Evolutionary conservation across 2,329 filamentous ascomycete species (phyloP).

Genomic region (Sarocladiaceae sp.): DNA sequence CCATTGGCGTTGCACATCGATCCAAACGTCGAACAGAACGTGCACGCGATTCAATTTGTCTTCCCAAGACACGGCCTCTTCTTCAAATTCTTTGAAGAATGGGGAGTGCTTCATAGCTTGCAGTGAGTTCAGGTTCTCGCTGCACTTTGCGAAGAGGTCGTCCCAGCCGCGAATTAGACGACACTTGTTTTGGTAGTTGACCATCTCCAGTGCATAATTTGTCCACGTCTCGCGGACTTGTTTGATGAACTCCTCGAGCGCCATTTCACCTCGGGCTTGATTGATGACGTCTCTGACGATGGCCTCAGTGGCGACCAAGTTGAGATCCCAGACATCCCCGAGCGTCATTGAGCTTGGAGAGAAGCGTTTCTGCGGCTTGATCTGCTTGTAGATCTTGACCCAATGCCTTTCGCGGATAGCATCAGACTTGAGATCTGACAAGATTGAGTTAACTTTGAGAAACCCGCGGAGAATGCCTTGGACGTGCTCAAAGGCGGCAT

Average conservation of each 20-base stretch:
- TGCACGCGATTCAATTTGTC: constrained; percentile 97
- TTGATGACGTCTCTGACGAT: constrained; percentile 90
- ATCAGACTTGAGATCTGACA: constrained; percentile 91
- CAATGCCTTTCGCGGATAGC: constrained; percentile 95
- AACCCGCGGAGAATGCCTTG: constrained; percentile 85
- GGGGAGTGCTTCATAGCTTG: constrained; percentile 99
- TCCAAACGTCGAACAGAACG: constrained; percentile 98
- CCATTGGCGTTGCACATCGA: constrained; percentile 99
- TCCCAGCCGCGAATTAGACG: constrained; percentile 97
- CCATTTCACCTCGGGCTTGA: constrained; percentile 97
- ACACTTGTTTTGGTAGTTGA: constrained; percentile 97
- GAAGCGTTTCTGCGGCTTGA: constrained; percentile 90
- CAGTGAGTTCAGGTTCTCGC: constrained; percentile 93
- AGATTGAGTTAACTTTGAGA: constrained; percentile 83
- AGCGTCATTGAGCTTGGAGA: constrained; percentile 92
- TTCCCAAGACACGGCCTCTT: constrained; percentile 94
- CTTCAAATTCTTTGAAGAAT: constrained; percentile 99
- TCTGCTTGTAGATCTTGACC: constrained; percentile 94
- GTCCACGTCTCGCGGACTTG: constrained; percentile 97
- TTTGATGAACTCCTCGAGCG: constrained; percentile 93
- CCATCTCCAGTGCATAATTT: constrained; percentile 87
- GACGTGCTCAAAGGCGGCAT: constrained; percentile 98
- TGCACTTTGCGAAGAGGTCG: constrained; percentile 96
- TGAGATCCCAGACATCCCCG: constrained; percentile 98
- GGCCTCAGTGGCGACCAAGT: constrained; percentile 79